A percentile compares a stretch with the other conserved stretches of the same genome.
Evolutionary conservation across 2,329 filamentous ascomycete genomes (phyloP).

Genomic region (Colletotrichum musae): DNA sequence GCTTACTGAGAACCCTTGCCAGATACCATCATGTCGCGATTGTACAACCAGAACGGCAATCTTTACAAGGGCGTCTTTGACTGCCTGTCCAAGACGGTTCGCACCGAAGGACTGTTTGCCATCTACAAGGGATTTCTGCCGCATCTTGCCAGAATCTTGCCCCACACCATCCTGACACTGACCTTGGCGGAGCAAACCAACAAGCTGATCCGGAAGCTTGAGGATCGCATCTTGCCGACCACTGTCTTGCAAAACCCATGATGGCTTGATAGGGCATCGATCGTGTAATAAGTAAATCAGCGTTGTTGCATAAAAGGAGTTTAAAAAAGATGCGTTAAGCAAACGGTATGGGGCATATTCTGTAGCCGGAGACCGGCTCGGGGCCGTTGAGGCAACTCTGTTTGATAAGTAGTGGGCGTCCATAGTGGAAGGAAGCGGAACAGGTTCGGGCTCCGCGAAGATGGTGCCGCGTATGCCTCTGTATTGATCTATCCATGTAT

Average conservation of each 20-base stretch:
- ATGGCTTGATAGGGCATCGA: conserved; percentile 42
- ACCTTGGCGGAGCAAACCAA: conserved; percentile 97
- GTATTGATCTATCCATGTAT: conserved; percentile 61
- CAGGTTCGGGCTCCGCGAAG: conserved; percentile 7
- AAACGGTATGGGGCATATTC: conserved; percentile 11
- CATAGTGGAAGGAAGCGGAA: conserved; percentile 6
- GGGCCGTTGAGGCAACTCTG: too few species aligned
- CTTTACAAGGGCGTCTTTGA: conserved; percentile 96
- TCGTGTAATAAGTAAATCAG: conserved; percentile 34
- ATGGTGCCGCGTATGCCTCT: conserved; percentile 1
- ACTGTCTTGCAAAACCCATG: conserved; percentile 50
- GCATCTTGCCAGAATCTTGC: conserved; percentile 92
- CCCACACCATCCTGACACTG: conserved; percentile 94
- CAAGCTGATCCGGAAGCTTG: conserved; percentile 87
- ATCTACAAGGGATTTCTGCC: conserved; percentile 99
- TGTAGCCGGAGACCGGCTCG: conserved; percentile 20
- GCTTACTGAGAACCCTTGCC: conserved; percentile 29
- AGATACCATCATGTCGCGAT: conserved; percentile 98
- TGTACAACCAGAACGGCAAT: conserved; percentile 99
- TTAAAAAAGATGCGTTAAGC: conserved; percentile 34
- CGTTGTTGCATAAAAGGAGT: conserved; percentile 40
- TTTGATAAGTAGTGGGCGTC: neutral
- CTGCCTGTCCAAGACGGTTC: conserved; percentile 90
- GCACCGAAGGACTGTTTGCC: conserved; percentile 90
- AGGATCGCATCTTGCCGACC: conserved; percentile 69